Percentiles rank a stretch among this genome's conserved stretches.
phyloP scores from a whole-genome alignment of 2,329 filamentous ascomycete genomes.

The Ilyonectria sp. region DNA sequence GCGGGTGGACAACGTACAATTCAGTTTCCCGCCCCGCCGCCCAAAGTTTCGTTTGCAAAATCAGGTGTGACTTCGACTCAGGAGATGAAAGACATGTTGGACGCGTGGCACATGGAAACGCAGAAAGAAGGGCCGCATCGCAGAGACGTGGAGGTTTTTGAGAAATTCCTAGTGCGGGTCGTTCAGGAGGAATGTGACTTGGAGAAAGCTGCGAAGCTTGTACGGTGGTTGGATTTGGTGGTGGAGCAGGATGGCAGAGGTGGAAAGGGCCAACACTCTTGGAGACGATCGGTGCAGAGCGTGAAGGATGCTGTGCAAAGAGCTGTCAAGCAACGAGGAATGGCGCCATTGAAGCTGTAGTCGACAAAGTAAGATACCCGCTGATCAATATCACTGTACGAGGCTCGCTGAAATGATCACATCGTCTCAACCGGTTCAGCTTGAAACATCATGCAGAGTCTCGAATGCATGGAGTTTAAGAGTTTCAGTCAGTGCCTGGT shows the following conservation, averaged over 20 bases:
- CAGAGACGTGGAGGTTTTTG: slow-evolving; percentile 83
- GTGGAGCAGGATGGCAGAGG: slow-evolving; percentile 63
- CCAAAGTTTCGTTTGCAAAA: slow-evolving; percentile 63
- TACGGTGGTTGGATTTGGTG: slow-evolving; percentile 76
- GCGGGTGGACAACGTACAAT: slow-evolving; percentile 60
- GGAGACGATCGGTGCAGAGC: slow-evolving; percentile 60
- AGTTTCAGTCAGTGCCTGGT: background rate
- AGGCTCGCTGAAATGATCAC: background rate
- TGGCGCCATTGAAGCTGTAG: slow-evolving; percentile 68
- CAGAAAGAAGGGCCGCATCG: slow-evolving; percentile 81
- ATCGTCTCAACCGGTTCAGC: no score
- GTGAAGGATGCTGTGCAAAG: slow-evolving; percentile 68
- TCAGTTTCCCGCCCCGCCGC: slow-evolving; percentile 62
- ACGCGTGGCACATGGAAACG: slow-evolving; percentile 83
- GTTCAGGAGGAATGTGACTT: slow-evolving; percentile 83
- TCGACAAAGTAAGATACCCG: no score
- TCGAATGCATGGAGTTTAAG: no score
- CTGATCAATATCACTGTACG: background rate
- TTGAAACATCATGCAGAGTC: no score
- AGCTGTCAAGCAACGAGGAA: slow-evolving; percentile 69
- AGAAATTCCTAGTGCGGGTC: slow-evolving; percentile 80
- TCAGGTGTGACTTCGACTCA: slow-evolving; percentile 58
- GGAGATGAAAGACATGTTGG: slow-evolving; percentile 82
- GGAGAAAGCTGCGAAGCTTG: slow-evolving; percentile 78
- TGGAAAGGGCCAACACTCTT: slow-evolving; percentile 58